Conservation (phyloP, 2,329 filamentous ascomycete genomes). For the Xylariaceae sp. region DNA sequence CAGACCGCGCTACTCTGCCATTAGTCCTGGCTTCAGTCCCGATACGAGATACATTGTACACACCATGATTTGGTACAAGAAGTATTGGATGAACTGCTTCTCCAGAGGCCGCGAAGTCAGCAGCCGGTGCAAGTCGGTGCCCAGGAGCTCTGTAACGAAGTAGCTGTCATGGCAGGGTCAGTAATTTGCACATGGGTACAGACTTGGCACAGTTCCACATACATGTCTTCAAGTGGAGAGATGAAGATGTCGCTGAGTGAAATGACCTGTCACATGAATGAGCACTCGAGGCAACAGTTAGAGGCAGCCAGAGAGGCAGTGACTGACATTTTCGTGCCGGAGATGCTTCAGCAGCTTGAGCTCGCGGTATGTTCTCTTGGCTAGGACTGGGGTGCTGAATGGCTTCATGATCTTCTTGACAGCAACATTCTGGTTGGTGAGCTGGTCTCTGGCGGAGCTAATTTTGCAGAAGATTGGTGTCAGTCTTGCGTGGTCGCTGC, state of each 20-base stretch:
- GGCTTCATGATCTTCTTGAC: slow-evolving; percentile 99
- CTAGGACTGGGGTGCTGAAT: slow-evolving; percentile 97
- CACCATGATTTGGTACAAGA: slow-evolving; percentile 98
- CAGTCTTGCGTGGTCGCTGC: neutral
- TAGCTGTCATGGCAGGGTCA: slow-evolving; percentile 57
- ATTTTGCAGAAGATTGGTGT: neutral
- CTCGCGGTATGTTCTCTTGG: slow-evolving; percentile 96
- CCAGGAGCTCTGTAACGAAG: slow-evolving; percentile 96
- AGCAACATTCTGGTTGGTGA: slow-evolving; percentile 93
- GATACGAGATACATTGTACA: slow-evolving; percentile 29
- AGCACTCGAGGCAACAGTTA: slow-evolving; percentile 15
- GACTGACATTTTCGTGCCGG: slow-evolving; percentile 85
- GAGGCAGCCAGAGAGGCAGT: slow-evolving; percentile 2
- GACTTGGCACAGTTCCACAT: slow-evolving; percentile 37
- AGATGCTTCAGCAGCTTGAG: slow-evolving; percentile 96
- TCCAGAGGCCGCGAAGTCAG: slow-evolving; percentile 93
- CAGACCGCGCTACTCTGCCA: slow-evolving; percentile 69
- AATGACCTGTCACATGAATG: slow-evolving; percentile 65
- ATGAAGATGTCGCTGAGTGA: slow-evolving; percentile 99
- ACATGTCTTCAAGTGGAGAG: slow-evolving; percentile 98
- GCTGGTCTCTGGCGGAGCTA: slow-evolving; percentile 95
- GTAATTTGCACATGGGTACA: slow-evolving; percentile 15
- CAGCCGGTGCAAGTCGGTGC: slow-evolving; percentile 92
- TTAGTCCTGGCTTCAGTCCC: slow-evolving; percentile 3
- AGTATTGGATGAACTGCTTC: slow-evolving; percentile 99